Evolutionary conservation across 352 stramenopile genomes (phyloP), one percentile per base, ranked within the genome.

Genomic region (Phytophthora pistaciae): DNA sequence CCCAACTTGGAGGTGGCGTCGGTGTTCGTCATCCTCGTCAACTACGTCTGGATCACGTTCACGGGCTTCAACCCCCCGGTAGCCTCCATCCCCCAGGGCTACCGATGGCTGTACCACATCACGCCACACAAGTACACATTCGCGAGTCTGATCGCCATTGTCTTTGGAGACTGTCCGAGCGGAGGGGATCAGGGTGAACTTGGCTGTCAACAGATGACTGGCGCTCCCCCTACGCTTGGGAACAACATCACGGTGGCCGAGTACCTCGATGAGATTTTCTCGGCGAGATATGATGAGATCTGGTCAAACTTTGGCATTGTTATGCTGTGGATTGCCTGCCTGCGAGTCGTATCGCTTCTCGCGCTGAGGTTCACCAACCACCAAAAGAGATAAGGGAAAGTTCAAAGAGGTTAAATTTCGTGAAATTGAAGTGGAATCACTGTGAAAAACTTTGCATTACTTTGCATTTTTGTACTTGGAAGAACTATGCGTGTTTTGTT

Each of bases 41-140:
- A 68, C 55, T 69, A 65, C 31, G 66, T 85, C 38, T 79, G 75
- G 14, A 68, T 79, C 21, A 31, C 69, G 16, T 83, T 85, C 59
- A 70, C 78, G 31, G 78, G 78, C 5, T 85, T 74, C 42, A 73
- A 64, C 20, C 74, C 75, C 27, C 74, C 74, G 3, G 68, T 66
- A 23, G 67, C 65, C n/a, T 61, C 60, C 5, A 81, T 83, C 29
- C 78, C 78, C 13, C 18, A 40, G 5, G 68, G 64, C 5, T 83
- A 81, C 54, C 50, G 23, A 27, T 85, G 74, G 74, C 62, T 85
- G 5, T 79, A 81, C 60, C 62, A 74, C 21, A 66, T 83, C 49
- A 72, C 60, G 7, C 75, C 74, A 11, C 74, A 81, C 18, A 74
- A 65, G 23, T 83, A 75, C 53, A 56, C 62, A 4, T 67, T 79